phyloP scores from a whole-genome alignment of 2,329 filamentous ascomycete genomes.

The Zymoseptoria ardabiliae region DNA sequence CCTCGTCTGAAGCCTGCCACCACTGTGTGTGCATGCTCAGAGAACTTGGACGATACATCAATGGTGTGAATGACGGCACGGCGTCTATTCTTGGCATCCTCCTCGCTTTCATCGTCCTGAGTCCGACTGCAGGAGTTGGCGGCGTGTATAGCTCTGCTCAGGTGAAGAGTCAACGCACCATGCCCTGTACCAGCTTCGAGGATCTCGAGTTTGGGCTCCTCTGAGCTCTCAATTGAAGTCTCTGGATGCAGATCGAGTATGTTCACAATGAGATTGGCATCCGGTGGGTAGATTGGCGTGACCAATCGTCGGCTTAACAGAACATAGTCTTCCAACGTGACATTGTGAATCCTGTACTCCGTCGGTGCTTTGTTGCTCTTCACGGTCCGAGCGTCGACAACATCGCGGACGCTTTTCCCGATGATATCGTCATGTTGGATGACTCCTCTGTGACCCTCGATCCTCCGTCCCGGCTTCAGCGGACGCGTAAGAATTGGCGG shows the following conservation, averaged over 20 bases:
- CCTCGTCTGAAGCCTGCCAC: constrained; percentile 62
- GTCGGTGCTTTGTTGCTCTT: constrained; percentile 22
- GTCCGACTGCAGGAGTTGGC: constrained; percentile 50
- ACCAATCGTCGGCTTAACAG: constrained; percentile 59
- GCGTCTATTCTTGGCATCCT: constrained; percentile 34
- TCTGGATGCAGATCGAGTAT: constrained; percentile 65
- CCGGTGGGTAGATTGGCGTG: constrained; percentile 72
- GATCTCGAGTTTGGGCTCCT: constrained; percentile 55
- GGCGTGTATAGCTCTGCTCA: constrained; percentile 68
- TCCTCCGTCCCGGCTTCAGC: constrained; percentile 28
- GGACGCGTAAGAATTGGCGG: constrained; percentile 34
- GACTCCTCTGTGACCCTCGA: constrained; percentile 41
- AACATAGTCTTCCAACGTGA: constrained; percentile 68
- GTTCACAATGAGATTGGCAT: constrained; percentile 67
- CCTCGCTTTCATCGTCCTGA: constrained; percentile 19
- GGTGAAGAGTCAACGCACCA: constrained; percentile 67
- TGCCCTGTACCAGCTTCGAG: constrained; percentile 83
- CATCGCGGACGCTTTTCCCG: constrained; percentile 52
- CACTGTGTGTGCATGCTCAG: constrained; percentile 55
- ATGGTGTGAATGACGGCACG: constrained; percentile 68
- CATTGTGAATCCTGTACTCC: constrained; percentile 53
- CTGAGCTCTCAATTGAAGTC: constrained; percentile 27
- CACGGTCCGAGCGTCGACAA: constrained; percentile 43
- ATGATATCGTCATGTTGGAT: constrained; percentile 54
- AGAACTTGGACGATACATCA: constrained; percentile 57